These are phyloP conservation scores for Aspergillus sp. DNA, from an alignment of 2,329 filamentous ascomycete genomes.

Conservation along the genomic window DNA sequence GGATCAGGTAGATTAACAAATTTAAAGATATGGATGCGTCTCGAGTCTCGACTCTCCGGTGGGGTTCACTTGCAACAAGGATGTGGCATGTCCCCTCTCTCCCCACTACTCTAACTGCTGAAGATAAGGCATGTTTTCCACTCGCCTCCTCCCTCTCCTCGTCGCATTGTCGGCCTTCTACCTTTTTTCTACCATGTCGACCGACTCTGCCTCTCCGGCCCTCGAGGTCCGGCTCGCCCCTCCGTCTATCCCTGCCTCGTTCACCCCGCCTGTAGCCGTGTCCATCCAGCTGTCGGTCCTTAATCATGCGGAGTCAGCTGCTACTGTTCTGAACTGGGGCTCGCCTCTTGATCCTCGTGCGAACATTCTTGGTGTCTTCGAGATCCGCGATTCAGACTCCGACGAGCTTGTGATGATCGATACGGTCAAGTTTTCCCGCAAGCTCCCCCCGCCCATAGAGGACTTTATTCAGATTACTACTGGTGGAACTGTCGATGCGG, in stretches of 20 bases:
- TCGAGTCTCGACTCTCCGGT: neutral
- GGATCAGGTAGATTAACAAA: neutral
- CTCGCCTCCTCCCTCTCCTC: neutral
- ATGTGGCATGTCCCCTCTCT: neutral
- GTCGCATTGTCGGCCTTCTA: neutral
- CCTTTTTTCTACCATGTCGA: slow-evolving; percentile 4
- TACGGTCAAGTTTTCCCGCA: slow-evolving; percentile 35
- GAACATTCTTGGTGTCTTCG: slow-evolving; percentile 31
- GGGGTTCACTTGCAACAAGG: too few species aligned
- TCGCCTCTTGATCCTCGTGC: slow-evolving; percentile 37
- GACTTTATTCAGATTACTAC: slow-evolving; percentile 34
- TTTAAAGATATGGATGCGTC: neutral
- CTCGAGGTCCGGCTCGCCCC: slow-evolving; percentile 22
- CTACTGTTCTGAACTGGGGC: slow-evolving; percentile 40
- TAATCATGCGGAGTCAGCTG: slow-evolving; percentile 26
- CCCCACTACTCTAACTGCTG: neutral
- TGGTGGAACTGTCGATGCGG: slow-evolving; percentile 20
- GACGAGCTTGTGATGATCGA: slow-evolving; percentile 25
- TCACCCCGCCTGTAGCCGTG: slow-evolving; percentile 18
- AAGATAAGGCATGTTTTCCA: neutral
- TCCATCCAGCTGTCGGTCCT: slow-evolving; percentile 28
- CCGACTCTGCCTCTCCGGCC: neutral
- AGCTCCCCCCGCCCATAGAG: slow-evolving; percentile 28
- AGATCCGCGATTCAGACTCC: slow-evolving; percentile 24
- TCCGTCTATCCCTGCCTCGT: slow-evolving; percentile 13